Evolutionary conservation across 371 early-diverging fungal genomes (phyloP), one percentile per base, ranked within the genome.

Genomic region (Syncephalastrum racemosum): DNA sequence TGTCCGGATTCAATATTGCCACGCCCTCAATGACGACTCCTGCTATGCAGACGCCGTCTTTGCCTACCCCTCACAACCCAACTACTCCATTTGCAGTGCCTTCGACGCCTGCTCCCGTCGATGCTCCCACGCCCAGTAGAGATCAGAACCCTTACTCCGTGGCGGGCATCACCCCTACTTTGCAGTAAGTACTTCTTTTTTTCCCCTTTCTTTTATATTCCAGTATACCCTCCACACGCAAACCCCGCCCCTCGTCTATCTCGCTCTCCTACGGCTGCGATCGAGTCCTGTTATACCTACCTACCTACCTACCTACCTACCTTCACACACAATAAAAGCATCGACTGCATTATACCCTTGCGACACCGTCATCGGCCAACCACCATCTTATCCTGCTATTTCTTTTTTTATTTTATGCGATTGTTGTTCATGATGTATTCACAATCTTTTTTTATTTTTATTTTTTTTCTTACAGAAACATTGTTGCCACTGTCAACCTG

Each of bases 401-500:
- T 40, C 42, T 15, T 59, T 44, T 42, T 22, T n/a, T 18, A 13
- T 16, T 45, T 18, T 53, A 54, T 66, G 7, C 61, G 60, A 46
- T 62, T 43, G 46, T 63, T 41, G 19, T 42, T 51, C 19, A 15
- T 51, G 27, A 27, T 27, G 27, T 27, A 27, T 27, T 27, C 27
- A 27, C 27, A 27, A 27, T 27, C 27, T 7, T 40, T 66, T 19
- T 53, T 45, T 60, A 41, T 41, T 16, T 42, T 47, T 40, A 45
- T 36, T 41, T 14, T 54, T 48, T 14, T 56, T 53, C 23, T n/a
- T 24, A 52, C 73, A 87, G 89, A 82, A 99, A 99, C 71, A 99
- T 99, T 66, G 99, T 99, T 22, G 99, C 99, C 22, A 99, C 99
- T 19, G 99, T 99, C 64, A 99, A 99, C 78, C 83, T 99, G 69